Percentiles rank a stretch among this genome's conserved stretches.
These are phyloP conservation scores for Toxicodendron radicans DNA, from an alignment of 345 rosid species.

Conservation along the genomic window DNA sequence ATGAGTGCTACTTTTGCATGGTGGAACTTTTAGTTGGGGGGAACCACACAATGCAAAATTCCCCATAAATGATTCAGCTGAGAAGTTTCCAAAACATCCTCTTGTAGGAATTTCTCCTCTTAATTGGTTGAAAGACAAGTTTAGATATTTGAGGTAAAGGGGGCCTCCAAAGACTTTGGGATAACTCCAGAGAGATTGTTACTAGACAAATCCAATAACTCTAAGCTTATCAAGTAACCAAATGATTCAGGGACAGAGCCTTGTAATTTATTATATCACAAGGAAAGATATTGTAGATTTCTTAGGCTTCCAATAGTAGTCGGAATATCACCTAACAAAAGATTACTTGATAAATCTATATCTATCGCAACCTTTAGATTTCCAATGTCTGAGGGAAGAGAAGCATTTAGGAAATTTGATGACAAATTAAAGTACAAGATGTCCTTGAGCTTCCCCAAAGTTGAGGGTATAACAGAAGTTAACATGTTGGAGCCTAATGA, in stretches of 20 bases:
- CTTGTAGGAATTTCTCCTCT: constrained; percentile 21
- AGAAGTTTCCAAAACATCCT: constrained; percentile 14
- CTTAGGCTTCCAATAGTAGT: too few relatives aligned
- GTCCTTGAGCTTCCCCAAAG: constrained; percentile 13
- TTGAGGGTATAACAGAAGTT: constrained; percentile 1
- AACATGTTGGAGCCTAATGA: neutral
- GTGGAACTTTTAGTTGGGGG: neutral
- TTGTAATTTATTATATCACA: too few relatives aligned
- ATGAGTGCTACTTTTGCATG: neutral
- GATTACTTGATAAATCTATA: constrained; percentile 16
- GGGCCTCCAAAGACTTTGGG: constrained; percentile 17
- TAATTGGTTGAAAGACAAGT: constrained; percentile 16
- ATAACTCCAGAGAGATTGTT: constrained; percentile 16
- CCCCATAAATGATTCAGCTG: constrained; percentile 8
- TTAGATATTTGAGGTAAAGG: neutral
- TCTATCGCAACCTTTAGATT: neutral
- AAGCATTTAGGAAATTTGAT: constrained; percentile 10
- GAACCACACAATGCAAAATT: constrained; percentile 21
- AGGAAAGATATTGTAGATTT: too few relatives aligned
- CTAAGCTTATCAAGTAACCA: too few relatives aligned
- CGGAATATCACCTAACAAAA: too few relatives aligned
- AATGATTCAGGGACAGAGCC: too few relatives aligned
- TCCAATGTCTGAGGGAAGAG: neutral
- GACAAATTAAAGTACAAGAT: constrained; percentile 4
- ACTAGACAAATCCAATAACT: constrained; percentile 14